A percentile compares a stretch with the other conserved stretches of the same genome.
Conservation (phyloP, 345 rosid species). For the Eucalyptus sp. region DNA sequence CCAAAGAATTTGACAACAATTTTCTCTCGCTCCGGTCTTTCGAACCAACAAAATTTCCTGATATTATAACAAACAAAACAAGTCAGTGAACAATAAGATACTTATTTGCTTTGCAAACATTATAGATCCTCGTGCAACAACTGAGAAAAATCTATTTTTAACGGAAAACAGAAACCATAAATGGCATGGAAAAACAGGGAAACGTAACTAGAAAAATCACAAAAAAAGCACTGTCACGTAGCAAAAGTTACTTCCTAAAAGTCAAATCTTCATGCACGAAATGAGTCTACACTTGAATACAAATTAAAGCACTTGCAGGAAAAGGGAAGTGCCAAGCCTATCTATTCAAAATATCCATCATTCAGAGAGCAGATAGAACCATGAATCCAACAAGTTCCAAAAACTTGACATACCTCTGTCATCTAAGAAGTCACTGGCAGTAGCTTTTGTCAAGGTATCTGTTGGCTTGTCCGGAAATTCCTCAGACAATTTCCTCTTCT, state of each 20-base stretch:
- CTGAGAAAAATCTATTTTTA: not conserved
- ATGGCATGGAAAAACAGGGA: not conserved
- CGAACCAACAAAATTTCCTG: constrained; percentile 11
- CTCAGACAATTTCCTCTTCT: not conserved
- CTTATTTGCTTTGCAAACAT: not conserved
- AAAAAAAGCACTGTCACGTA: not conserved
- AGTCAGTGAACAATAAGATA: not conserved
- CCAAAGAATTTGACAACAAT: constrained; percentile 6
- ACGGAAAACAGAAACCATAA: not conserved
- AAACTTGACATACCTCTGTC: not conserved
- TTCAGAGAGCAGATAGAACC: not conserved
- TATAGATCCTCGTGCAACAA: not conserved
- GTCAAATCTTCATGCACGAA: not conserved
- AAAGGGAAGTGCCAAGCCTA: not conserved
- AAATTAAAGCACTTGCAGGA: not conserved
- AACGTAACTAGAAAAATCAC: not conserved
- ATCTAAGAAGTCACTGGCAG: not conserved
- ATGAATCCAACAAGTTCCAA: not conserved
- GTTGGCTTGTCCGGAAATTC: not conserved
- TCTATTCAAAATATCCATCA: not conserved
- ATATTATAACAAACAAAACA: not conserved
- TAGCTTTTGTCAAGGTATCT: not conserved
- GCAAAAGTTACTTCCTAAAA: not conserved
- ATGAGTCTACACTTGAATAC: not conserved
- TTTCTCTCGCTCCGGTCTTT: constrained; percentile 8